Evolutionary conservation across 805 yeast genomes (phyloP).

Genomic region (Saturnispora dispora): DNA sequence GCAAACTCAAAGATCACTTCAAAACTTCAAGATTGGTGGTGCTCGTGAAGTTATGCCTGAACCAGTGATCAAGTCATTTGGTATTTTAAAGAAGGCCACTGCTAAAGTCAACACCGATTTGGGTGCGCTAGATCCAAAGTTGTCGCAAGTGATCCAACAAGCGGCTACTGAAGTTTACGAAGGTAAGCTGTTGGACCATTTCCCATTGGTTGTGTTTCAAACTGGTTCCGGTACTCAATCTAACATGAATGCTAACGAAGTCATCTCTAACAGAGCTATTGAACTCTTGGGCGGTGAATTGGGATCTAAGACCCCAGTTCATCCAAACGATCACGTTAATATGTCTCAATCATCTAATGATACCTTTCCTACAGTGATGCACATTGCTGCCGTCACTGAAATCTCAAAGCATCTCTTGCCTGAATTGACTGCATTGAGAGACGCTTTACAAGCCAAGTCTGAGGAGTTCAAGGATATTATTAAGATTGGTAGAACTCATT

Average conservation of each 20-base stretch:
- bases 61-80: conserved; percentile 87
- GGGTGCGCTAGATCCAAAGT: conserved; percentile 76
- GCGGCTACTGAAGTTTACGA: conserved; percentile 94
- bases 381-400: conserved; percentile 94
- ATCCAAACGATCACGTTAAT: conserved; percentile 97
- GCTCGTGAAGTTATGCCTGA: conserved; percentile 82
- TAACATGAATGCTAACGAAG: conserved; percentile 99
- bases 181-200: conserved; percentile 87
- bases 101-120: conserved; percentile 80
- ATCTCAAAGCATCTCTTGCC: conserved; percentile 71
- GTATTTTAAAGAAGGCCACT: conserved; percentile 87
- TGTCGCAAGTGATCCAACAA: conserved; percentile 76
- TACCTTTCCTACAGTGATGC: conserved; percentile 99
- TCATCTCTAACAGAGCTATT: conserved; percentile 95
- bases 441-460: conserved; percentile 66
- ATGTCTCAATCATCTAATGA: conserved; percentile 98
- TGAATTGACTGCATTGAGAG: conserved; percentile 66
- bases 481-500: conserved; percentile 97
- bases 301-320: conserved; percentile 91
- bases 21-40: conserved; percentile 95
- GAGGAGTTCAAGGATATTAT: conserved; percentile 83
- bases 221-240: conserved; percentile 99
- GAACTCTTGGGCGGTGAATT: conserved; percentile 86
- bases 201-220: conserved; percentile 97
- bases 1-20: conserved; percentile 88